Conservation (phyloP, 805 yeast genomes). For the Grigorovia yakushimaensis region DNA sequence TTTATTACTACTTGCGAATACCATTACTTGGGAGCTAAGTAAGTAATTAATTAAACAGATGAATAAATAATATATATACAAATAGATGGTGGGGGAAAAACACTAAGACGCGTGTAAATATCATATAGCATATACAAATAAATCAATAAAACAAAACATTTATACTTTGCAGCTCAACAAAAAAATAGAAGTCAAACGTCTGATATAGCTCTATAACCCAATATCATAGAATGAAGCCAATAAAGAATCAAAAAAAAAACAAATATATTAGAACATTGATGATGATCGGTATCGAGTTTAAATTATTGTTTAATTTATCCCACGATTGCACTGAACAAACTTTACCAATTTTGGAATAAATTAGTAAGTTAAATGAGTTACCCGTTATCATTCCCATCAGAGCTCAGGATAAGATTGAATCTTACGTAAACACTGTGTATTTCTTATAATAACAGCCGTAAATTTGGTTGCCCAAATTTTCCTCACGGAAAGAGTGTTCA, state of each 20-base stretch:
- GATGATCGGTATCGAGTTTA: slow-evolving; percentile 33
- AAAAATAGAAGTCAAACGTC: too few relatives aligned
- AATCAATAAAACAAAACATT: too few relatives aligned
- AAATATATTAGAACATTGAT: slow-evolving; percentile 17
- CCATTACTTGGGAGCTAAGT: not conserved
- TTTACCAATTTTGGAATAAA: slow-evolving; percentile 6
- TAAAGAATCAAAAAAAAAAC: not conserved
- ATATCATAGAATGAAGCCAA: too few relatives aligned
- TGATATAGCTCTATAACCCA: too few relatives aligned
- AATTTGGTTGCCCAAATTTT: slow-evolving; percentile 5
- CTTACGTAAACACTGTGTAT: slow-evolving; percentile 10
- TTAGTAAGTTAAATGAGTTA: slow-evolving; percentile 21
- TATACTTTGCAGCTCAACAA: too few relatives aligned
- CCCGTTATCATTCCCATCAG: slow-evolving; percentile 28
- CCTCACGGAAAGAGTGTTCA: slow-evolving; percentile 2
- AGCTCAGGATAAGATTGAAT: not conserved
- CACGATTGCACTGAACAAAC: slow-evolving; percentile 33
- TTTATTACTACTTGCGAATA: not conserved
- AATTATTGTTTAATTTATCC: slow-evolving; percentile 13
- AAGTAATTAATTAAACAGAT: too few relatives aligned
- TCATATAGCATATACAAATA: not conserved
- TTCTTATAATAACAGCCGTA: slow-evolving; percentile 26
- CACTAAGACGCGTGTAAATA: not conserved
- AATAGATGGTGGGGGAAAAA: not conserved
- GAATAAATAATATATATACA: not conserved